Conservation (phyloP, 345 rosid species). For the Cardamine occulta region DNA sequence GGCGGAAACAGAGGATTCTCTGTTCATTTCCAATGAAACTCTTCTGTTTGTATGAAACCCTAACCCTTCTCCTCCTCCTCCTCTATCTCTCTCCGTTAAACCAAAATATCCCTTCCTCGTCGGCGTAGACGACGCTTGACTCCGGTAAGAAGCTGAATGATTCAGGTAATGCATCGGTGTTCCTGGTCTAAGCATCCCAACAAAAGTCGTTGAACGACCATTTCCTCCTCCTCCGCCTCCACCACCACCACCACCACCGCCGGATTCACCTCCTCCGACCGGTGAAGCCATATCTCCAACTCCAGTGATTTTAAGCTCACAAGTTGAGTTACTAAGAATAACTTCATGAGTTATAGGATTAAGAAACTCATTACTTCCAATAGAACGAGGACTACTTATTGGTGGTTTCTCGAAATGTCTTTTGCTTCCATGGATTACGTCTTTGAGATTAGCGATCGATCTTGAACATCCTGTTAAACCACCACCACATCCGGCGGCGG, state of each 20-base stretch:
- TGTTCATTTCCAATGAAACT: slow-evolving; percentile 57
- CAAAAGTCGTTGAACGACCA: slow-evolving; percentile 62
- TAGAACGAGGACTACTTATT: slow-evolving; percentile 95
- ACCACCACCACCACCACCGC: slow-evolving; percentile 35
- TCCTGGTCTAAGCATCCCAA: slow-evolving; percentile 87
- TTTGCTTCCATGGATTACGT: slow-evolving; percentile 98
- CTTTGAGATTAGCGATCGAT: slow-evolving; percentile 97
- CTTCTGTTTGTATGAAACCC: slow-evolving; percentile 56
- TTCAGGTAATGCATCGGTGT: slow-evolving; percentile 91
- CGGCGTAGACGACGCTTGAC: slow-evolving; percentile 22
- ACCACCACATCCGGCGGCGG: slow-evolving; percentile 47
- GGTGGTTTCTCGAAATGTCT: slow-evolving; percentile 88
- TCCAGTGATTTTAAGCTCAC: slow-evolving; percentile 95
- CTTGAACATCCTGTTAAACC: slow-evolving; percentile 97
- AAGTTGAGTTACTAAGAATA: slow-evolving; percentile 82
- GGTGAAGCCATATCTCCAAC: slow-evolving; percentile 66
- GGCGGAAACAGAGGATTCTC: slow-evolving; percentile 43
- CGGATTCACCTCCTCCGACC: slow-evolving; percentile 32
- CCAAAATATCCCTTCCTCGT: slow-evolving; percentile 59
- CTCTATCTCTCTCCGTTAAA: slow-evolving; percentile 54
- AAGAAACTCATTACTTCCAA: slow-evolving; percentile 97
- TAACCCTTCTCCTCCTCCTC: slow-evolving; percentile 33
- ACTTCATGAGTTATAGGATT: slow-evolving; percentile 98
- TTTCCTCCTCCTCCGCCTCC: slow-evolving; percentile 39
- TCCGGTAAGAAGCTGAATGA: slow-evolving; percentile 55